Percentiles rank a stretch among this genome's conserved stretches.
These are phyloP conservation scores for Neospora caninum DNA, from an alignment of 169 alveolate genomes.

Conservation along the genomic window DNA sequence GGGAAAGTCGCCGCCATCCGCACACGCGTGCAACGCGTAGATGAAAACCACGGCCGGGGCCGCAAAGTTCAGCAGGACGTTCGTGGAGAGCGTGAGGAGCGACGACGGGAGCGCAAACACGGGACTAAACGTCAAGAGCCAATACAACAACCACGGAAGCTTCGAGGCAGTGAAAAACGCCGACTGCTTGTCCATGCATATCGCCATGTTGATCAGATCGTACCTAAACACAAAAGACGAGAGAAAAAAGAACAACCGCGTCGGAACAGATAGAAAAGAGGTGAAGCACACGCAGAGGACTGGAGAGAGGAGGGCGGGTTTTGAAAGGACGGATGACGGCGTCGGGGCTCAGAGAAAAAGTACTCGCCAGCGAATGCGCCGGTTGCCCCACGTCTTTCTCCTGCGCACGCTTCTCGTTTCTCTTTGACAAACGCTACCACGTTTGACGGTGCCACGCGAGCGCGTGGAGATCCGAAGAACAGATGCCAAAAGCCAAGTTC, in stretches of 20 bases:
- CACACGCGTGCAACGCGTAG: constrained; percentile 44
- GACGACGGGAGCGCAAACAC: constrained; percentile 40
- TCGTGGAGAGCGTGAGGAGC: constrained; percentile 25
- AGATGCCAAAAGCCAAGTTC: too few relatives aligned
- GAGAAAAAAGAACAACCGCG: not conserved
- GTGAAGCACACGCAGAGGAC: not conserved
- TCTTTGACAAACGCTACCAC: too few relatives aligned
- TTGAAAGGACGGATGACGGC: not conserved
- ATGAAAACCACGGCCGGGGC: constrained; percentile 38
- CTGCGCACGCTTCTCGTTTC: too few relatives aligned
- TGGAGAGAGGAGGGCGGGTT: not conserved
- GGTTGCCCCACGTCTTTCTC: too few relatives aligned
- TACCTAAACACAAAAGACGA: constrained; percentile 24
- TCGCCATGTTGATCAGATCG: constrained; percentile 65
- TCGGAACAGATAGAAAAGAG: not conserved
- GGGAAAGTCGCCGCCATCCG: not conserved
- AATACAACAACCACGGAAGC: constrained; percentile 54
- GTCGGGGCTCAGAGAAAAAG: not conserved
- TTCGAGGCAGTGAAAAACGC: constrained; percentile 60
- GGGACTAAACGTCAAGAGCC: constrained; percentile 51
- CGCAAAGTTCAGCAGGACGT: constrained; percentile 42
- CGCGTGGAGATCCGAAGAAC: too few relatives aligned
- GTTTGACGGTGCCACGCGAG: too few relatives aligned
- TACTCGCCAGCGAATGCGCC: too few relatives aligned
- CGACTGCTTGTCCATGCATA: constrained; percentile 55